Conservation (phyloP, 768 basidiomycete species). For the Auriscalpium vulgare region DNA sequence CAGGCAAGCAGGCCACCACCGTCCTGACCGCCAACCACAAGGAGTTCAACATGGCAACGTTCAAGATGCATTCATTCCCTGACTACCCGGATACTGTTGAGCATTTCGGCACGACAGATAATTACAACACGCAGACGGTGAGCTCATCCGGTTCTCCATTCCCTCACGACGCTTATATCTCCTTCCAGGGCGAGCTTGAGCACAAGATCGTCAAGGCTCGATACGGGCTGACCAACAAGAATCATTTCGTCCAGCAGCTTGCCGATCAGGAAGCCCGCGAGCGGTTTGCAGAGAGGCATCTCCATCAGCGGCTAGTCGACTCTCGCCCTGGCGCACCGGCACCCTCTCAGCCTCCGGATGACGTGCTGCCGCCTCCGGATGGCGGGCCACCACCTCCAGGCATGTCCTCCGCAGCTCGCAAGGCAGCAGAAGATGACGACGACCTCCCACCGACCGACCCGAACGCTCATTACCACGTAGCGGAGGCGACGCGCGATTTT, state of each 20-base stretch:
- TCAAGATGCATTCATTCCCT: constrained; percentile 8
- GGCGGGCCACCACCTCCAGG: too few species aligned
- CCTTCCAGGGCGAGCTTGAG: constrained; percentile 10
- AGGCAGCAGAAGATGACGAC: too few species aligned
- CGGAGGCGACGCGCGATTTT: background rate
- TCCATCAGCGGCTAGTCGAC: too few species aligned
- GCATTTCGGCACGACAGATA: constrained; percentile 4
- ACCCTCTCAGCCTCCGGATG: too few species aligned
- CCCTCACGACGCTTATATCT: background rate
- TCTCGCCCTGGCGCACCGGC: too few species aligned
- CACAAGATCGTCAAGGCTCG: constrained; percentile 7
- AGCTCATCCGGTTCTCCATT: background rate
- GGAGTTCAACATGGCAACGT: constrained; percentile 19
- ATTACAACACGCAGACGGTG: constrained; percentile 8
- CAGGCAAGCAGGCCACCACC: background rate
- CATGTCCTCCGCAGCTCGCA: too few species aligned
- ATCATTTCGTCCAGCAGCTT: background rate
- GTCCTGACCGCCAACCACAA: background rate
- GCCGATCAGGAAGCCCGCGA: constrained; percentile 1
- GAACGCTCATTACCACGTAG: background rate
- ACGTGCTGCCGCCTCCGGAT: too few species aligned
- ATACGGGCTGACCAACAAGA: constrained; percentile 7
- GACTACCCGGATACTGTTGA: constrained; percentile 2
- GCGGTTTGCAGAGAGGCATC: constrained; percentile 3
- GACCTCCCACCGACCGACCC: background rate